Percentiles rank a stretch among this genome's conserved stretches.
Evolutionary conservation across 768 basidiomycete species (phyloP).

Genomic region (Crepidotus variabilis): DNA sequence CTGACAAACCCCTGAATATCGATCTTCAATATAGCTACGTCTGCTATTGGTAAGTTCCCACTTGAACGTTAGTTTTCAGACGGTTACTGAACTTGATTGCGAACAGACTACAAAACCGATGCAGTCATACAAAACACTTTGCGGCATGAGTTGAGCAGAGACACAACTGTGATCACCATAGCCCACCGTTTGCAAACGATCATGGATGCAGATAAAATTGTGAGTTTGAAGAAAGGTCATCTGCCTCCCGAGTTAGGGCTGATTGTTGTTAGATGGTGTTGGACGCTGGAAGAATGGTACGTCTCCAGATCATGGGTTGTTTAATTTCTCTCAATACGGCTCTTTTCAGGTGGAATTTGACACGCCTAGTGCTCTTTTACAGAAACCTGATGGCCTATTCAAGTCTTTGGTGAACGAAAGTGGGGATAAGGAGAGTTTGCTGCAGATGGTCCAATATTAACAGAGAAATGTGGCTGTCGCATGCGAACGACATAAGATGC

Average conservation of each 20-base stretch:
- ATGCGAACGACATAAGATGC: no score
- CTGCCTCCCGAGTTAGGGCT: constrained; percentile 14
- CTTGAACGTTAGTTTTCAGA: no score
- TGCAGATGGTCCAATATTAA: not conserved
- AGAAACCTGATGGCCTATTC: constrained; percentile 10
- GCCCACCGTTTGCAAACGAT: constrained; percentile 71
- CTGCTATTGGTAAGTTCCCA: constrained; percentile 38
- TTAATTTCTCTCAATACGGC: not conserved
- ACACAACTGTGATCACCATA: constrained; percentile 61
- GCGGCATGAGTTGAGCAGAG: constrained; percentile 55
- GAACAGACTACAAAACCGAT: constrained; percentile 57
- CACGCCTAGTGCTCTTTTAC: constrained; percentile 11
- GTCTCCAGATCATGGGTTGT: constrained; percentile 16
- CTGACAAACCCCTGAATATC: not conserved
- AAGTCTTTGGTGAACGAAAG: constrained; percentile 17
- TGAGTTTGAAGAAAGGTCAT: constrained; percentile 18
- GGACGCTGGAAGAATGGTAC: constrained; percentile 47
- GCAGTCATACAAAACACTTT: constrained; percentile 68
- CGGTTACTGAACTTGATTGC: not conserved
- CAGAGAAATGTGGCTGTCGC: not conserved
- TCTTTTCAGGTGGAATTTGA: constrained; percentile 16
- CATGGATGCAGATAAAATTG: constrained; percentile 60
- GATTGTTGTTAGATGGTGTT: constrained; percentile 37
- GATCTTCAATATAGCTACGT: constrained; percentile 28
- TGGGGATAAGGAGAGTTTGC: constrained; percentile 11